Percentiles rank a stretch among this genome's conserved stretches.
Conservation (phyloP, 2,329 filamentous ascomycete genomes). For the Alternaria infectoria region DNA sequence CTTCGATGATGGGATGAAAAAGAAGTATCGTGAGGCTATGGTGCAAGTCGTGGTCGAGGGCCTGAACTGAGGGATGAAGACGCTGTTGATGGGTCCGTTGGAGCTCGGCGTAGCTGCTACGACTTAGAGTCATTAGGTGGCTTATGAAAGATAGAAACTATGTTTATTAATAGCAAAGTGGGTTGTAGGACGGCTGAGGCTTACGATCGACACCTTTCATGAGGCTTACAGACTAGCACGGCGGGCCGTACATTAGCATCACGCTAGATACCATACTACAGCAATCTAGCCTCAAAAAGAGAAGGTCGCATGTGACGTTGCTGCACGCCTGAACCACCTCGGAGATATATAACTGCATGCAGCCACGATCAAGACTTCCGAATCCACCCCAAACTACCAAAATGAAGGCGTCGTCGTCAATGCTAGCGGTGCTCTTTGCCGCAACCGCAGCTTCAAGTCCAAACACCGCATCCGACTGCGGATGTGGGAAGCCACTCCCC, state of each 20-base stretch:
- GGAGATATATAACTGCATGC: background rate
- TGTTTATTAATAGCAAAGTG: background rate
- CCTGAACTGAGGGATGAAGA: background rate
- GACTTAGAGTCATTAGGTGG: background rate
- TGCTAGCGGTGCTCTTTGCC: background rate
- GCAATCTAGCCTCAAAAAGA: background rate
- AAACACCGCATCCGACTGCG: background rate
- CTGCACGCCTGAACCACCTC: background rate
- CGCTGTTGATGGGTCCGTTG: background rate
- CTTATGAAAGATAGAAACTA: background rate
- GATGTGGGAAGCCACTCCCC: slow-evolving; percentile 29
- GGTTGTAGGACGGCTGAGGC: background rate
- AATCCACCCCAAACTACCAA: background rate
- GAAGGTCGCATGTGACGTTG: background rate
- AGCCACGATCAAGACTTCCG: background rate
- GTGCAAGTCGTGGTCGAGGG: background rate
- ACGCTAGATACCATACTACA: background rate
- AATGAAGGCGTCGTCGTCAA: background rate
- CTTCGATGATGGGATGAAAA: background rate
- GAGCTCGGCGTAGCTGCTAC: background rate
- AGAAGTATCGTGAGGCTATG: background rate
- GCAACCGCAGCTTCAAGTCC: background rate
- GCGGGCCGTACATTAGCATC: background rate
- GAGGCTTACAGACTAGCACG: background rate
- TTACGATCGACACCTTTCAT: background rate